A percentile compares a stretch with the other conserved stretches of the same genome.
These are phyloP conservation scores for Xylaria sp. DNA, from an alignment of 2,329 filamentous ascomycete species.

Conservation along the genomic window DNA sequence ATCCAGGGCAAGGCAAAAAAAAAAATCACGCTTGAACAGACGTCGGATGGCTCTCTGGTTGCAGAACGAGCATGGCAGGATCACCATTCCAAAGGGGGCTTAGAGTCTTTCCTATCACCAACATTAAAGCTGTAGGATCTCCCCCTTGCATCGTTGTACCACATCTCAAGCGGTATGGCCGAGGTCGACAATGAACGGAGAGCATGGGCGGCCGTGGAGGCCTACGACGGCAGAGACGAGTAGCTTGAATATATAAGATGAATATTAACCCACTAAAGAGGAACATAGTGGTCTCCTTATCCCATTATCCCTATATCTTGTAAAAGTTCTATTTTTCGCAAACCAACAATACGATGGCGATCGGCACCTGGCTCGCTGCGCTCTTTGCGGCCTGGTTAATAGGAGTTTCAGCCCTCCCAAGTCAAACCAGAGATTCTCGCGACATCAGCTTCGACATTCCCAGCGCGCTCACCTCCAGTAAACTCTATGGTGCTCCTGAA, in stretches of 20 bases:
- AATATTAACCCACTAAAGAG: background rate
- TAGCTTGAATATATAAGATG: conserved; percentile 18
- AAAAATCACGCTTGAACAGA: background rate
- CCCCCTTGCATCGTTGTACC: conserved; percentile 7
- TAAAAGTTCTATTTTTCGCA: background rate
- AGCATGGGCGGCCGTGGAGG: conserved; percentile 10
- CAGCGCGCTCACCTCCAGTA: conserved; percentile 34
- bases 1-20: background rate
- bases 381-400: conserved; percentile 20
- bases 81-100: conserved; percentile 22
- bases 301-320: background rate
- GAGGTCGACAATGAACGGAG: background rate
- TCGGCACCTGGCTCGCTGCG: conserved; percentile 12
- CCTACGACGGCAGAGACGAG: conserved; percentile 7
- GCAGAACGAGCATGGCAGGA: conserved; percentile 12
- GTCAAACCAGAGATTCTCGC: conserved; percentile 3
- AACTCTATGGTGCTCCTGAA: conserved; percentile 43
- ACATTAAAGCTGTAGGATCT: conserved; percentile 10
- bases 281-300: background rate
- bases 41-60: conserved; percentile 8
- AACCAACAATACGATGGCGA: conserved; percentile 13
- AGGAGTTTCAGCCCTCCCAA: conserved; percentile 22
- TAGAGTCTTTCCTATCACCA: conserved; percentile 12
- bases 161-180: conserved; percentile 11
- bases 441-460: conserved; percentile 39